Evolutionary conservation across 2,329 filamentous ascomycete genomes (phyloP).

Genomic region (Penicillium sclerotiorum): DNA sequence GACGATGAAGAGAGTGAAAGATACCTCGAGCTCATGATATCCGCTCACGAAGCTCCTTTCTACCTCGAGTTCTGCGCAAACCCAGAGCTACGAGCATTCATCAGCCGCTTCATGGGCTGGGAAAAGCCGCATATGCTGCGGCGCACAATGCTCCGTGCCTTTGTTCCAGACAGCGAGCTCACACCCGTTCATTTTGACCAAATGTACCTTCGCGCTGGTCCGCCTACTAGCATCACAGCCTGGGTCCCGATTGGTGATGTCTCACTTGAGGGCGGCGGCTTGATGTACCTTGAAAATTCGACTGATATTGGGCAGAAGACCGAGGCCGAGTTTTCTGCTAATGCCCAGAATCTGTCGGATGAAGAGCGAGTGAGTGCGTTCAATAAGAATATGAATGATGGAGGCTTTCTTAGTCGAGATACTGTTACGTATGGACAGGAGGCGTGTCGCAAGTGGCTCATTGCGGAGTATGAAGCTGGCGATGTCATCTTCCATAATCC

Average conservation of each 20-base stretch:
- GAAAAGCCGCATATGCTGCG: constrained; percentile 29
- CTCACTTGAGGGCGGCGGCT: constrained; percentile 57
- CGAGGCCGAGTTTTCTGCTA: constrained; percentile 42
- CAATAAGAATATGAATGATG: constrained; percentile 27
- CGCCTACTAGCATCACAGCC: constrained; percentile 57
- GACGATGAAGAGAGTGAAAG: constrained; percentile 38
- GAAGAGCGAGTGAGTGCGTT: constrained; percentile 35
- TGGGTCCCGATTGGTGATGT: constrained; percentile 62
- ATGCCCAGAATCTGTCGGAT: constrained; percentile 26
- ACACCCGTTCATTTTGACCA: constrained; percentile 61
- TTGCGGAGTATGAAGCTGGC: constrained; percentile 34
- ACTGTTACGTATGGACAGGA: constrained; percentile 22
- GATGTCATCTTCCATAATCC: constrained; percentile 45
- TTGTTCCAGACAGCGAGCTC: constrained; percentile 33
- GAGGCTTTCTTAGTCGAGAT: constrained; percentile 18
- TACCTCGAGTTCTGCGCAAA: constrained; percentile 4
- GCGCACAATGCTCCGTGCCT: constrained; percentile 36
- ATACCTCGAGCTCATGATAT: constrained; percentile 5
- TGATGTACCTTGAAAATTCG: constrained; percentile 60
- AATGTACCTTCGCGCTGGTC: constrained; percentile 59
- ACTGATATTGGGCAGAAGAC: constrained; percentile 33
- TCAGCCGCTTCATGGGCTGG: constrained; percentile 32
- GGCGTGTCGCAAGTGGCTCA: constrained; percentile 33
- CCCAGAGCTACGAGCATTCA: constrained; percentile 3
- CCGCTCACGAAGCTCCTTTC: constrained; percentile 5